Evolutionary conservation across 257 asterid genomes (phyloP).

Genomic region (Capsicum rhomboideum): DNA sequence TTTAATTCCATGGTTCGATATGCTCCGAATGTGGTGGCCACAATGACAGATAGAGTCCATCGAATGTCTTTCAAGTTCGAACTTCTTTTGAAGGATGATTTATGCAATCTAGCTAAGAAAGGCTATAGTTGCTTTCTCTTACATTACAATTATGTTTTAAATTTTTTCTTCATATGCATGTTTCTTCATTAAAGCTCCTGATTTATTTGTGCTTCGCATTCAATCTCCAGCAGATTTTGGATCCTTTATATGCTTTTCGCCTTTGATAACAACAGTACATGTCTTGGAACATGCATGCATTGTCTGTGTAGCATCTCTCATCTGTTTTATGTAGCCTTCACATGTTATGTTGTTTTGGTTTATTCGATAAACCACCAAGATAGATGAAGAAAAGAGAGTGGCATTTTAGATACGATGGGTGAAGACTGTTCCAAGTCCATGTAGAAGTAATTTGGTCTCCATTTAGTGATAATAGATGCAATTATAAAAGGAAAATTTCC

Average conservation of each 20-base stretch:
- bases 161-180: background rate
- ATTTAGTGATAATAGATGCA: no score
- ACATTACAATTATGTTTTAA: background rate
- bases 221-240: background rate
- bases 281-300: background rate
- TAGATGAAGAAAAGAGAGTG: no score
- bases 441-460: no score
- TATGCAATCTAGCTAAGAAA: background rate
- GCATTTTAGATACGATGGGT: no score
- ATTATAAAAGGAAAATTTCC: no score
- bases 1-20: background rate
- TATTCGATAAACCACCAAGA: no score
- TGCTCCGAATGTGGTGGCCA: no score
- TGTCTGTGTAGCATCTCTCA: background rate
- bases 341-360: background rate
- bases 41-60: no score
- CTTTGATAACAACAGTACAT: background rate
- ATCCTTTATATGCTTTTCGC: background rate
- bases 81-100: background rate
- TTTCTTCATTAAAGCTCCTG: background rate
- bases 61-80: background rate
- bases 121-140: background rate
- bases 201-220: background rate
- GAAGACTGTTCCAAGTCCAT: no score
- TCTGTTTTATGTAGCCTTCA: background rate